Percentiles rank a stretch among this genome's conserved stretches.
Conservation (phyloP, 2,329 filamentous ascomycete genomes). For the Keithomyces neogunnii region DNA sequence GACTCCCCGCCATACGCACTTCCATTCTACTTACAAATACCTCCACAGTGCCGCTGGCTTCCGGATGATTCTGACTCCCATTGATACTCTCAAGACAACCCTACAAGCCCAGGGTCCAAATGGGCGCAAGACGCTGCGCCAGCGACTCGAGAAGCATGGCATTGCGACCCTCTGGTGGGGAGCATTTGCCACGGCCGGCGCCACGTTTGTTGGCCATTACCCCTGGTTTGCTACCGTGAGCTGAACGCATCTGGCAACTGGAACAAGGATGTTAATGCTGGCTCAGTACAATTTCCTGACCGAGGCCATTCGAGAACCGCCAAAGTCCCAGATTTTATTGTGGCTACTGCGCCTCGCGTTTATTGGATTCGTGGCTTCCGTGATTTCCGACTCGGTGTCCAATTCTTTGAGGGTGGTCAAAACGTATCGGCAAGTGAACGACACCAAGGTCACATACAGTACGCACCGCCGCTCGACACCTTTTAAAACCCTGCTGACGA, state of each 20-base stretch:
- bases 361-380: constrained; percentile 31
- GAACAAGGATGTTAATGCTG: no score
- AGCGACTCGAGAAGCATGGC: constrained; percentile 34
- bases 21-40: background rate
- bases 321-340: constrained; percentile 27
- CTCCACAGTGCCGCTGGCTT: constrained; percentile 32
- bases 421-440: constrained; percentile 41
- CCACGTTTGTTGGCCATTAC: constrained; percentile 40
- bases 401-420: constrained; percentile 40
- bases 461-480: constrained; percentile 4
- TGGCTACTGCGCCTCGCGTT: constrained; percentile 33
- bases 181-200: constrained; percentile 37
- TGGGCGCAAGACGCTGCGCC: constrained; percentile 32
- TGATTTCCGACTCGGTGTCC: constrained; percentile 37
- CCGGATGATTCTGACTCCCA: constrained; percentile 37
- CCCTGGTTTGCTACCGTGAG: constrained; percentile 40
- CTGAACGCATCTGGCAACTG: background rate
- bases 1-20: accelerated
- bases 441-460: constrained; percentile 37
- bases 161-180: constrained; percentile 41
- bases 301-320: constrained; percentile 29
- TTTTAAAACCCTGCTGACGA: background rate
- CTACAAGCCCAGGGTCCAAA: constrained; percentile 37
- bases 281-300: constrained; percentile 34
- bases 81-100: constrained; percentile 42